These are phyloP conservation scores for Alnus rubra DNA, from an alignment of 306 rosid genomes.

Conservation along the genomic window DNA sequence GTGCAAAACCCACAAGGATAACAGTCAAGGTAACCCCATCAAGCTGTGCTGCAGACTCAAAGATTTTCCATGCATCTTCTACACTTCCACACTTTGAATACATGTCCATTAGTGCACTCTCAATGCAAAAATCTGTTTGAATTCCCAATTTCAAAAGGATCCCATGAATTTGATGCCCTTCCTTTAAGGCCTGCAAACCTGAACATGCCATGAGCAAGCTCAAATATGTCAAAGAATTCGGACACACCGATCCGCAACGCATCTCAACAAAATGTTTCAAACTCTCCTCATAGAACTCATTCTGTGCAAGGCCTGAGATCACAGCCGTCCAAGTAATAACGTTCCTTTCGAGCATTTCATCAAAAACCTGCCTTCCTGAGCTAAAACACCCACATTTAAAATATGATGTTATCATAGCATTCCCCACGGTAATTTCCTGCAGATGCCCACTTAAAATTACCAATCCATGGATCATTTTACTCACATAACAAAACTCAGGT, in stretches of 20 bases:
- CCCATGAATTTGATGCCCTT: slow-evolving; percentile 79
- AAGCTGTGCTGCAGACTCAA: slow-evolving; percentile 67
- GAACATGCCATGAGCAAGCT: slow-evolving; percentile 80
- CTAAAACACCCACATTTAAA: slow-evolving; percentile 58
- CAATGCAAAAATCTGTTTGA: slow-evolving; percentile 70
- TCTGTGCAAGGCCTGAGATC: slow-evolving; percentile 77
- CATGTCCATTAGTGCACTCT: slow-evolving; percentile 90
- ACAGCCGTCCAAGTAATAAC: slow-evolving; percentile 89
- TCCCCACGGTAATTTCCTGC: slow-evolving; percentile 62
- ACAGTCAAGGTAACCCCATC: slow-evolving; percentile 84
- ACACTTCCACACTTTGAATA: slow-evolving; percentile 77
- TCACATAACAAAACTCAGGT: slow-evolving; percentile 34
- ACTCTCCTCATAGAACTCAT: slow-evolving; percentile 50
- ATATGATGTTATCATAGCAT: slow-evolving; percentile 79
- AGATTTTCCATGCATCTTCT: slow-evolving; percentile 70
- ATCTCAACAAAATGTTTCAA: slow-evolving; percentile 52
- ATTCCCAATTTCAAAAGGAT: slow-evolving; percentile 71
- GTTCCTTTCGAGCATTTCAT: slow-evolving; percentile 78
- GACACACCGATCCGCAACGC: slow-evolving; percentile 57
- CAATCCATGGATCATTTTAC: slow-evolving; percentile 66
- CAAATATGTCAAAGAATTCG: slow-evolving; percentile 80
- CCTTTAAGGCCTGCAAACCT: slow-evolving; percentile 66
- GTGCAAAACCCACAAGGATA: slow-evolving; percentile 83
- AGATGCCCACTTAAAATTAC: slow-evolving; percentile 65
- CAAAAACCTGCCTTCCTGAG: slow-evolving; percentile 62